Base-by-base conservation (phyloP, 169 alveolate species). In the Eimeria sp. region DNA sequence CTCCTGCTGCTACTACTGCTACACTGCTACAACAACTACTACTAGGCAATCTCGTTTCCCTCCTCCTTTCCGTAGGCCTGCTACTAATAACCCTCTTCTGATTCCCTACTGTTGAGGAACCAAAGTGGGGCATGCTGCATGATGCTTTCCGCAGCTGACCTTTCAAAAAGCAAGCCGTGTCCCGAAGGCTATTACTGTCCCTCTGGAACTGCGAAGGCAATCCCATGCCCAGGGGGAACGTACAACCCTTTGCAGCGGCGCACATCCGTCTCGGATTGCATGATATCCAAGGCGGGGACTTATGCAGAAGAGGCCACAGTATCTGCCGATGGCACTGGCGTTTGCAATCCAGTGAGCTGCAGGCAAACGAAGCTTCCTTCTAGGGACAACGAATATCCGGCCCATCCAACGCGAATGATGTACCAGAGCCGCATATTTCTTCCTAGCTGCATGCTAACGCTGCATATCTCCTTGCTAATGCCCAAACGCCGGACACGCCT, bases 211-310 rank as follows among this genome's bases (percentile, higher is more conserved):
- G 20, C 52, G n/a, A 95, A 78, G 49, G 66, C 96, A 33, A 37
- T 77, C 9, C 95, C 94, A 37, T 95, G 95, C 93, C 95, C 95
- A 43, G 94, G 71, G 1, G 98, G 98, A 20, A 90, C 96, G 66
- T 96, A 87, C 96, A 97, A 98, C 60, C 97, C 96, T 62, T 80
- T 49, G 46, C 46, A 33, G 58, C 56, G 87, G 49, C 60, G 87
- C 60, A 54, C 33, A 25, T 13, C 23, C 43, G 74, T 91, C 18
- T 78, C 85, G 18, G 90, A 77, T 30, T 91, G 96, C 62, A 30
- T 58, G 56, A 56, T 83, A 49, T 83, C 90, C 4, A 83, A 83
- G 90, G 90, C 90, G 13, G 90, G 90, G 37, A 83, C 90, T n/a
- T 83, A 83, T 33, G 68, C 90, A 25, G 46, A 8, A 56, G 58